phyloP scores from a whole-genome alignment of 495 filamentous ascomycete species.

The Glonium stellatum region DNA sequence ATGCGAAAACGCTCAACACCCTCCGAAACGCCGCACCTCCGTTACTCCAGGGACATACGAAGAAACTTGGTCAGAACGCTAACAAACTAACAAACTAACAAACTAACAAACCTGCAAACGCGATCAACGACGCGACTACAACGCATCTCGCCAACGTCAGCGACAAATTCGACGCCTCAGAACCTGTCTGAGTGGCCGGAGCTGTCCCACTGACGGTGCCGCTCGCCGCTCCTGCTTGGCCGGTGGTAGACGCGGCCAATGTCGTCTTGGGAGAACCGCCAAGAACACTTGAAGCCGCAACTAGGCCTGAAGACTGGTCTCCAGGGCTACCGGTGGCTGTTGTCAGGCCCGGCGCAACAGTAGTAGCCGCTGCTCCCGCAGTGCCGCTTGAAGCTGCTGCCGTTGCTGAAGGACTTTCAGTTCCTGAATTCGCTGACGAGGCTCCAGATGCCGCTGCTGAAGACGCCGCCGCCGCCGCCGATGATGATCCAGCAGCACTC shows the following conservation, averaged over 20 bases:
- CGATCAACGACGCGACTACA: conserved; percentile 6
- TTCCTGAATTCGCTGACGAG: not conserved
- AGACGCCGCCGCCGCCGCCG: conserved; percentile 1
- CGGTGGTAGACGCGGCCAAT: not conserved
- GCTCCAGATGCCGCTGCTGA: not conserved
- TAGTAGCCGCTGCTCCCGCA: not conserved
- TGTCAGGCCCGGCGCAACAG: not conserved
- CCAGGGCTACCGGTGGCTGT: not conserved
- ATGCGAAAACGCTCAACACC: not conserved
- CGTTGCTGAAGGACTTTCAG: not conserved
- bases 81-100: conserved; percentile 4
- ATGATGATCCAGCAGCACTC: conserved; percentile 7
- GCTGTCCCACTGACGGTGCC: not conserved
- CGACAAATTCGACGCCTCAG: conserved; percentile 7
- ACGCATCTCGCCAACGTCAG: conserved; percentile 2
- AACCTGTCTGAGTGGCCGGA: conserved; percentile 9
- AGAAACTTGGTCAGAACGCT: not conserved
- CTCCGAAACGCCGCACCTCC: not conserved
- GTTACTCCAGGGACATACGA: not conserved
- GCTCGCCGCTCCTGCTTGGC: not conserved
- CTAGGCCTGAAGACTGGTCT: not conserved
- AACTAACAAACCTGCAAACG: conserved; percentile 10
- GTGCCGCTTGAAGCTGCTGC: not conserved
- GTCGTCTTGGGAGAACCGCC: not conserved
- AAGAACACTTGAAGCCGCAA: conserved; percentile 10